Evolutionary conservation across 768 basidiomycete genomes (phyloP).

Genomic region (Mycena amicta): DNA sequence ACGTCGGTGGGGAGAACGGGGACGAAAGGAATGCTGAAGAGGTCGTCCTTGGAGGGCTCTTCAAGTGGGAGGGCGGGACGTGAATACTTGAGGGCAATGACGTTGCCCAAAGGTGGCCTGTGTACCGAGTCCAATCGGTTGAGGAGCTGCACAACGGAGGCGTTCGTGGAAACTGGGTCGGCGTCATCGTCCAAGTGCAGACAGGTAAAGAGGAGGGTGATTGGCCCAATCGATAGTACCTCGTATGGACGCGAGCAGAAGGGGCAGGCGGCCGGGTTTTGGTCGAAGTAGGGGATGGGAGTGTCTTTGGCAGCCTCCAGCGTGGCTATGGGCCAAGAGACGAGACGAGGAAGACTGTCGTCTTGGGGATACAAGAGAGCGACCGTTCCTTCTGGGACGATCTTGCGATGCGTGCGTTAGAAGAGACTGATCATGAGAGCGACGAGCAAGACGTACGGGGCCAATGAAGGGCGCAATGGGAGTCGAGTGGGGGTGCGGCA

Average conservation of each 20-base stretch:
- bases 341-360: not conserved
- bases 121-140: not conserved
- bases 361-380: not conserved
- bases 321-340: not conserved
- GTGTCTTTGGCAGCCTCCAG: not conserved
- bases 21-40: not conserved
- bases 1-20: not conserved
- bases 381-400: not conserved
- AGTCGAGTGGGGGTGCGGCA: too few relatives aligned
- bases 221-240: not conserved
- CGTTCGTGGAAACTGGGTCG: not conserved
- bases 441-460: not conserved
- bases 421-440: not conserved
- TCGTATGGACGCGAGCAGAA: not conserved
- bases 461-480: not conserved
- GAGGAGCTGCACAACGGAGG: not conserved
- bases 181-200: not conserved
- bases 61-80: too few relatives aligned
- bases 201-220: not conserved
- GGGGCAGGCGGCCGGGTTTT: not conserved
- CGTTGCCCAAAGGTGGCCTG: not conserved
- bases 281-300: not conserved
- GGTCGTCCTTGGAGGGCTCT: not conserved
- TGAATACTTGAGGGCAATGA: not conserved
- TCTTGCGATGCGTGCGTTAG: too few relatives aligned